Evolutionary conservation across 768 basidiomycete genomes (phyloP).

Genomic region (Mycena pura): DNA sequence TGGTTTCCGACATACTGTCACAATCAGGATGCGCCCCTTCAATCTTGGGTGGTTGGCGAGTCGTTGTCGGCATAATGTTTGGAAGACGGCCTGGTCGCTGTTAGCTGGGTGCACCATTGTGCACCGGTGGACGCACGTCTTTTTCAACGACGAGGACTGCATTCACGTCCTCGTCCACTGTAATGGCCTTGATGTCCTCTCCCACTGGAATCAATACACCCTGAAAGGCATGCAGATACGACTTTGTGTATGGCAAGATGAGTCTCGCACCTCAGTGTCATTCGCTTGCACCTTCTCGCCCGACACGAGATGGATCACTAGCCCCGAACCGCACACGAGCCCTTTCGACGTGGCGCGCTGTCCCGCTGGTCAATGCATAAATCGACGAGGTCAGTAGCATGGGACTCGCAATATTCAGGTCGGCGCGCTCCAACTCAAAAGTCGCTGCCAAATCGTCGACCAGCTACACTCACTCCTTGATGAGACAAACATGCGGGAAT

Average conservation of each 20-base stretch:
- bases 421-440: constrained; percentile 71
- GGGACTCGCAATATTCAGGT: constrained; percentile 77
- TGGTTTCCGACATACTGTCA: constrained; percentile 69
- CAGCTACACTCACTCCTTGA: constrained; percentile 55
- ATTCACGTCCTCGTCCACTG: constrained; percentile 55
- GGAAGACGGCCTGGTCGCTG: constrained; percentile 86
- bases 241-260: neutral
- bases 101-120: neutral
- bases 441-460: constrained; percentile 92
- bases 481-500: neutral
- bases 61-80: constrained; percentile 71
- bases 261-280: constrained; percentile 61
- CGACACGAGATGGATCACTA: constrained; percentile 61
- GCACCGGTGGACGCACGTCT: constrained; percentile 63
- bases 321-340: constrained; percentile 72
- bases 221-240: constrained; percentile 43
- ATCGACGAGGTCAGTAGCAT: neutral
- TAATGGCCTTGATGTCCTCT: constrained; percentile 72
- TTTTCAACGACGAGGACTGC: constrained; percentile 96
- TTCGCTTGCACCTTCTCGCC: constrained; percentile 59
- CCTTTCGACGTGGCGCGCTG: constrained; percentile 93
- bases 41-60: constrained; percentile 57
- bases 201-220: constrained; percentile 78
- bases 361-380: neutral
- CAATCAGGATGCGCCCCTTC: constrained; percentile 72